phyloP scores from a whole-genome alignment of 371 early-diverging fungal genomes.

The Blastocladiella emersonii region DNA sequence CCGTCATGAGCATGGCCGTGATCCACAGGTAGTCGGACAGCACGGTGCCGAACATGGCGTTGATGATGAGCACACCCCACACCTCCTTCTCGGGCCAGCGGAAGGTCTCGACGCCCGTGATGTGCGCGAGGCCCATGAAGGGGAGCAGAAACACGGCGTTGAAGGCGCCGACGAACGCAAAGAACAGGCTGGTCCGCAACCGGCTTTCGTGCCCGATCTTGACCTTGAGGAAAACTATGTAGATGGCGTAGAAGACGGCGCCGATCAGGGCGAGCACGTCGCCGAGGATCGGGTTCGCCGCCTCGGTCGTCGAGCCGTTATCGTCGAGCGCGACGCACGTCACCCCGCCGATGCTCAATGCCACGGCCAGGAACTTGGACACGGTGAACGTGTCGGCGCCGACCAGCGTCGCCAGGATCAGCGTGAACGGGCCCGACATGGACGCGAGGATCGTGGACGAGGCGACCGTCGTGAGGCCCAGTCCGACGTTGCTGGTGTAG shows the following conservation, averaged over 20 bases:
- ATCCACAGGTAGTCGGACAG: slow-evolving; percentile 72
- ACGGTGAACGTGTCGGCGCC: slow-evolving; percentile 45
- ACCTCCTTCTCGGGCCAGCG: slow-evolving; percentile 31
- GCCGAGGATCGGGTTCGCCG: slow-evolving; percentile 14
- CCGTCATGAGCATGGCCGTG: slow-evolving; percentile 60
- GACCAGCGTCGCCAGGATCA: slow-evolving; percentile 48
- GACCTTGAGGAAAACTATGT: slow-evolving; percentile 37
- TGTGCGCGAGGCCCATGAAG: slow-evolving; percentile 42
- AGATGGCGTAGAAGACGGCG: slow-evolving; percentile 11
- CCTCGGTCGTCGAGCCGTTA: slow-evolving; percentile 5
- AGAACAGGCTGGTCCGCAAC: too few relatives aligned
- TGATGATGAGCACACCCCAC: slow-evolving; percentile 49
- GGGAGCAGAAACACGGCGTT: slow-evolving; percentile 59
- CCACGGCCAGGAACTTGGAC: slow-evolving; percentile 40
- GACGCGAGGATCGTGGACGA: slow-evolving; percentile 63
- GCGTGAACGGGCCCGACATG: slow-evolving; percentile 62
- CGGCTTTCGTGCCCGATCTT: slow-evolving; percentile 50
- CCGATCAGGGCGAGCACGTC: slow-evolving; percentile 9
- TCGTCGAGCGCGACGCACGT: slow-evolving; percentile 37
- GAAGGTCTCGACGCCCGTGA: slow-evolving; percentile 47
- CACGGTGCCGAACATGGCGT: slow-evolving; percentile 65
- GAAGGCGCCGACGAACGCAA: slow-evolving; percentile 66
- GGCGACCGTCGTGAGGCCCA: slow-evolving; percentile 66
- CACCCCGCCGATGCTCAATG: slow-evolving; percentile 37
- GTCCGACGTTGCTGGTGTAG: slow-evolving; percentile 55